Base-by-base conservation (phyloP, 768 basidiomycete genomes). In the Lepiota venenata region DNA sequence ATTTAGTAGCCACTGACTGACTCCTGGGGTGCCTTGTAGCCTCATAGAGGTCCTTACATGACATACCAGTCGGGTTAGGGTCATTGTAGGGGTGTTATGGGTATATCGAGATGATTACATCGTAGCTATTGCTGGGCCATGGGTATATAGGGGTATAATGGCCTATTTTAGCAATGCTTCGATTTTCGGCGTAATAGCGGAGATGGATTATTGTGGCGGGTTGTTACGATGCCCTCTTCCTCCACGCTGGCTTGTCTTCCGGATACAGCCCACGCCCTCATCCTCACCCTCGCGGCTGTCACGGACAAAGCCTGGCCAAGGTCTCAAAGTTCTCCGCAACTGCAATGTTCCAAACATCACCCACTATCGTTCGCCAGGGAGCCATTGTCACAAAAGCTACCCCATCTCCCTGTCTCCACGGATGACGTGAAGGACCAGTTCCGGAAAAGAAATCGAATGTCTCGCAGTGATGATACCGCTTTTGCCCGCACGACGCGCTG, bases 401-500 rank as follows among this genome's bases (percentile, higher is more conserved):
- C 95, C 96, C 5, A 97, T 98, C n/a, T 58, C 77, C 92, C 0
- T 75, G 72, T 36, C 81, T 98, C n/a, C 60, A 89, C 98, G 79
- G 80, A 82, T 9, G 83, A 91, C 2, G 97, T 93, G 1, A 91
- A 93, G 66, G 66, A 65, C n/a, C 77, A 78, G 49, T 98, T 85
- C 68, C 77, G 82, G 35, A 68, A 71, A 32, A 79, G 87, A 61
- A 74, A 72, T 1, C 74, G 76, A 87, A 74, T 45, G 89, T 97
- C 43, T 98, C 97, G 97, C 93, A 98, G 55, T 85, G 92, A 0
- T 97, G 86, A 76, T 83, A 96, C 12, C 83, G 93, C n/a, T 93
- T 93, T 0, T 99, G 97, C 66, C 73, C 82, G n/a, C 92, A 93
- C 1, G 66, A 78, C 7, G 82, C 88, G 6, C 76, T 86, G 32